A percentile compares a stretch with the other conserved stretches of the same genome.
These are phyloP conservation scores for Copromyces sp. DNA, from an alignment of 495 filamentous ascomycete species.

Conservation along the genomic window DNA sequence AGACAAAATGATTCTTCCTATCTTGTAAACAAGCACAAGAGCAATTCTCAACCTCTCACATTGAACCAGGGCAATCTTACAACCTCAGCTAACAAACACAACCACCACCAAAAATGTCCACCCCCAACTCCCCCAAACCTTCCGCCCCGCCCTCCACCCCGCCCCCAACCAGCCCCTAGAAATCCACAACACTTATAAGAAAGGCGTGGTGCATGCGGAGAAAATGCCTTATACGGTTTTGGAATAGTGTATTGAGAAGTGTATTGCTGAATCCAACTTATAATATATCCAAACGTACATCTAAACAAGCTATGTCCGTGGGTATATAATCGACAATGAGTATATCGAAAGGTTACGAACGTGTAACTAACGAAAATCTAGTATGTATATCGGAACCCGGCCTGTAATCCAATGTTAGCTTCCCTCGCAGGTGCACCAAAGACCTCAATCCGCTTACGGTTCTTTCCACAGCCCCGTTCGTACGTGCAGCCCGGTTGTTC, in stretches of 20 bases:
- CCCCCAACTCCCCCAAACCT: constrained; percentile 32
- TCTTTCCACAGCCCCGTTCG: constrained; percentile 5
- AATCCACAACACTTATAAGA: constrained; percentile 19
- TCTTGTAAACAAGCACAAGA: neutral
- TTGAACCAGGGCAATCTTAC: neutral
- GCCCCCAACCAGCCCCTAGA: constrained; percentile 25
- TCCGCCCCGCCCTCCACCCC: constrained; percentile 38
- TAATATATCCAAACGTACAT: neutral
- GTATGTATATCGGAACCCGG: constrained; percentile 17
- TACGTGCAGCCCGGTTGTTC: constrained; percentile 32
- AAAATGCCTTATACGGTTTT: neutral
- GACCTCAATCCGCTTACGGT: constrained; percentile 6
- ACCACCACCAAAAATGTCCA: neutral
- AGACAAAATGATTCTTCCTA: neutral
- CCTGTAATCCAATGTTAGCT: neutral
- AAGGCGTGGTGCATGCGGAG: neutral
- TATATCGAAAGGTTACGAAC: neutral
- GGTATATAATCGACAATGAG: neutral
- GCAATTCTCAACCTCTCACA: neutral
- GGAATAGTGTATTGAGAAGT: neutral
- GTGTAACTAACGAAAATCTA: neutral
- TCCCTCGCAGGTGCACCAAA: neutral
- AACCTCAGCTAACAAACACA: neutral
- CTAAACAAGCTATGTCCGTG: neutral
- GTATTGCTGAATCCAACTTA: neutral